Percentiles rank a stretch among this genome's conserved stretches.
Evolutionary conservation across 768 basidiomycete species (phyloP).

Genomic region (Boletus reticuloceps): DNA sequence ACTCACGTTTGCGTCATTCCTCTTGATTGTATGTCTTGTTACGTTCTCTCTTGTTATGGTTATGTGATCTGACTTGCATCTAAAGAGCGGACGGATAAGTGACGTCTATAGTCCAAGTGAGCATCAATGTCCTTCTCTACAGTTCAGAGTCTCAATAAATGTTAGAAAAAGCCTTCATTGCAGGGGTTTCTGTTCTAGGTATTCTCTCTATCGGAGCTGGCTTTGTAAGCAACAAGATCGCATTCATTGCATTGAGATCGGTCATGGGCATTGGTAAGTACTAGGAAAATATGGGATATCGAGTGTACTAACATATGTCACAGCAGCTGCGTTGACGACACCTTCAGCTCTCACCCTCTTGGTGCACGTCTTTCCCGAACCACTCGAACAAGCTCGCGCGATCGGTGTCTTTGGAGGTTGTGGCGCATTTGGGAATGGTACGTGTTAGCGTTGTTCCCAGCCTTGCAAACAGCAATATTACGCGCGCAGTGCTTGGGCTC

Average conservation of each 20-base stretch:
- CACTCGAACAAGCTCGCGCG: slow-evolving; percentile 44
- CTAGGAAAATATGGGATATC: background rate
- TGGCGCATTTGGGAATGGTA: slow-evolving; percentile 46
- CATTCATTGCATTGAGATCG: slow-evolving; percentile 49
- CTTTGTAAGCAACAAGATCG: slow-evolving; percentile 45
- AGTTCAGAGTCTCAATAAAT: slow-evolving; percentile 30
- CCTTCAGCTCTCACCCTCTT: slow-evolving; percentile 51
- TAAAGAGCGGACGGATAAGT: slow-evolving; percentile 26
- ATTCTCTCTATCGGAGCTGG: slow-evolving; percentile 44
- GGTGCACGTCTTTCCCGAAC: slow-evolving; percentile 49
- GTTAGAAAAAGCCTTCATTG: slow-evolving; percentile 40
- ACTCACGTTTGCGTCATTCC: slow-evolving; percentile 46
- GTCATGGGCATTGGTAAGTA: slow-evolving; percentile 45
- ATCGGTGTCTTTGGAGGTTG: slow-evolving; percentile 45
- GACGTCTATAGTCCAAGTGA: slow-evolving; percentile 27
- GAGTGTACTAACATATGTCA: background rate
- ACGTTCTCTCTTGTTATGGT: background rate
- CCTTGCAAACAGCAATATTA: background rate
- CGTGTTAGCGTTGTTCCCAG: background rate
- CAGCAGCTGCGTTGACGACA: slow-evolving; percentile 49
- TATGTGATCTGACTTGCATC: slow-evolving; percentile 9
- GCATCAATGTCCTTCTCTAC: slow-evolving; percentile 17
- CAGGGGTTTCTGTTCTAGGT: slow-evolving; percentile 41
- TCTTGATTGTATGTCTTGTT: slow-evolving; percentile 18
- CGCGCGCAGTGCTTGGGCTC: slow-evolving; percentile 36